phyloP scores from a whole-genome alignment of 768 basidiomycete genomes.

The Tubosaeta brunneosetosa region DNA sequence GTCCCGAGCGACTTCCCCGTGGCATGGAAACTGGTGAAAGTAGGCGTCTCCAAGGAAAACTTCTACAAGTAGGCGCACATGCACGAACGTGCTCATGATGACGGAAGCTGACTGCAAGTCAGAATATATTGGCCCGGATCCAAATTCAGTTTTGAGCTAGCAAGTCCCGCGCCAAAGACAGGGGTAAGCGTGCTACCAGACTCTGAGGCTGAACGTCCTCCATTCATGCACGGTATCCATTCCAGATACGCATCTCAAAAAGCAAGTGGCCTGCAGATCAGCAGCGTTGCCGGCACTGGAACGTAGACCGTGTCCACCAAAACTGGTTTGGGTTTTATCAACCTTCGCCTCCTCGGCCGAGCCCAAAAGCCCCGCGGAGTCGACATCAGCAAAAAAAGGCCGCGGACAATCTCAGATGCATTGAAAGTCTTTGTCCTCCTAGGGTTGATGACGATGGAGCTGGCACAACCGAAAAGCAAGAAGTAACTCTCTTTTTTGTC shows the following conservation, averaged over 20 bases:
- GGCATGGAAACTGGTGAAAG: conserved; percentile 25
- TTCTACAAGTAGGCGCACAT: conserved; percentile 23
- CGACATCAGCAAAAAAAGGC: too few relatives aligned
- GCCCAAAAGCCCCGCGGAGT: too few relatives aligned
- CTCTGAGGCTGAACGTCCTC: neutral
- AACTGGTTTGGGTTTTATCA: conserved; percentile 23
- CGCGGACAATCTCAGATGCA: too few relatives aligned
- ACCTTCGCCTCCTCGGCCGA: conserved; percentile 9
- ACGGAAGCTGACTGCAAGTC: neutral
- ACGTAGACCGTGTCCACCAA: conserved; percentile 25
- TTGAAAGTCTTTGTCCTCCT: too few relatives aligned
- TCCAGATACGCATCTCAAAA: conserved; percentile 23
- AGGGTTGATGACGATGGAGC: too few relatives aligned
- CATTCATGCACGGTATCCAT: neutral
- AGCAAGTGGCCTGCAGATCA: conserved; percentile 17
- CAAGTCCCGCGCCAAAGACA: conserved; percentile 24
- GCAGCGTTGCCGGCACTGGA: conserved; percentile 30
- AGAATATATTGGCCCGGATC: conserved; percentile 30
- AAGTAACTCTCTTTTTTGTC: too few relatives aligned
- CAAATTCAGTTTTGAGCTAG: conserved; percentile 24
- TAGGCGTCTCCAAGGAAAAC: conserved; percentile 24
- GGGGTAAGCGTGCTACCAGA: conserved; percentile 16
- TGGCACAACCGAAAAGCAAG: too few relatives aligned
- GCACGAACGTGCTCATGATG: neutral
- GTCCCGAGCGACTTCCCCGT: conserved; percentile 25